Conservation (phyloP, 495 filamentous ascomycete species). For the Hypoxylon intermedium region DNA sequence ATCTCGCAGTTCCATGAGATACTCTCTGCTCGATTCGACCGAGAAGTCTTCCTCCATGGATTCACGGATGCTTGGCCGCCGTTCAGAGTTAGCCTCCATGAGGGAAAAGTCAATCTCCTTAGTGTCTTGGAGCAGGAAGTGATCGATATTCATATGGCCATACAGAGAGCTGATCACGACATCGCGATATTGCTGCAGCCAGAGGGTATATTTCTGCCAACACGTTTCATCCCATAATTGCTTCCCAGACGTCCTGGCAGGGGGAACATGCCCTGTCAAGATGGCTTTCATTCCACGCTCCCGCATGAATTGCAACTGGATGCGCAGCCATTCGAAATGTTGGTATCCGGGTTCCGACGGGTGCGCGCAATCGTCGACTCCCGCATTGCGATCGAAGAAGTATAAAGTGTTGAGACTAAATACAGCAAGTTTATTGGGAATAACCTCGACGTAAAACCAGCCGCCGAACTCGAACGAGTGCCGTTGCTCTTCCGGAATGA, state of each 20-base stretch:
- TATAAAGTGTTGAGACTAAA: slow-evolving; percentile 97
- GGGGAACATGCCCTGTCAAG: slow-evolving; percentile 91
- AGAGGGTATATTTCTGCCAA: slow-evolving; percentile 97
- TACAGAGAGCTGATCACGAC: slow-evolving; percentile 80
- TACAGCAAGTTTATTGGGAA: slow-evolving; percentile 83
- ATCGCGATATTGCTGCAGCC: slow-evolving; percentile 88
- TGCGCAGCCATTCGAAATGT: slow-evolving; percentile 95
- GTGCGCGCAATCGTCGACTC: slow-evolving; percentile 83
- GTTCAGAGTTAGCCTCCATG: slow-evolving; percentile 52
- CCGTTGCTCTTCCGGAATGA: slow-evolving; percentile 92
- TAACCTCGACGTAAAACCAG: slow-evolving; percentile 92
- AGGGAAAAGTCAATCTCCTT: slow-evolving; percentile 69
- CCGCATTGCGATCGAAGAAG: slow-evolving; percentile 91
- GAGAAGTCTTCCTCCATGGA: slow-evolving; percentile 63
- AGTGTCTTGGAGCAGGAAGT: slow-evolving; percentile 92
- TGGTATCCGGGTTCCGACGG: slow-evolving; percentile 85
- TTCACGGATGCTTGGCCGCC: slow-evolving; percentile 39
- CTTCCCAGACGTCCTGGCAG: slow-evolving; percentile 83
- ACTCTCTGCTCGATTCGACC: slow-evolving; percentile 71
- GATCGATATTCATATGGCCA: slow-evolving; percentile 98
- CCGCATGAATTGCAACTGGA: slow-evolving; percentile 85
- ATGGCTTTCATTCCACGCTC: slow-evolving; percentile 92
- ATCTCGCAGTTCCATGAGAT: slow-evolving; percentile 78
- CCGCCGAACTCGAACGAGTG: slow-evolving; percentile 92
- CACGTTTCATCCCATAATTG: slow-evolving; percentile 87